Percentiles rank a stretch among this genome's conserved stretches.
These are phyloP conservation scores for Brassica rapa DNA, from an alignment of 345 rosid genomes.

Conservation along the genomic window DNA sequence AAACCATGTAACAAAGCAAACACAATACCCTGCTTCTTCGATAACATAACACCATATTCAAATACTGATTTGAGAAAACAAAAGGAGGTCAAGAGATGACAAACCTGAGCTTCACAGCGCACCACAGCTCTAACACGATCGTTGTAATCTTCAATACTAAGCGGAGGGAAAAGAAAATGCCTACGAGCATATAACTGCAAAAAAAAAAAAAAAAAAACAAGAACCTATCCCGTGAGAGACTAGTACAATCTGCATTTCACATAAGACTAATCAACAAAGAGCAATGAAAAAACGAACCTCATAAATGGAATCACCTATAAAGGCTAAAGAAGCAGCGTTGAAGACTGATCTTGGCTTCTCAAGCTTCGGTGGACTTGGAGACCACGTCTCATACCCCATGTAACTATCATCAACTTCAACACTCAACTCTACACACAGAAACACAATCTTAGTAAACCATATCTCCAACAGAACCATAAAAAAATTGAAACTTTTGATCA, in stretches of 20 bases:
- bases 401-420: constrained; percentile 31
- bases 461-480: not conserved
- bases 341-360: constrained; percentile 41
- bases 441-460: not conserved
- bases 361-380: constrained; percentile 40
- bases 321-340: constrained; percentile 44
- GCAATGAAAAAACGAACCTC: constrained; percentile 50
- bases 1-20: constrained; percentile 7
- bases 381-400: constrained; percentile 43
- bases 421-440: constrained; percentile 21
- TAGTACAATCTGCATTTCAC: not conserved
- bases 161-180: constrained; percentile 82
- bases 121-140: constrained; percentile 78
- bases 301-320: constrained; percentile 69
- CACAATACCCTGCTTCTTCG: not conserved
- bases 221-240: not conserved
- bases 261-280: not conserved
- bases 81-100: not conserved
- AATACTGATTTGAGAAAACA: not conserved
- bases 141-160: constrained; percentile 76
- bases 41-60: not conserved
- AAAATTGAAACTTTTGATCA: not conserved
- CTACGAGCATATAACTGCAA: constrained; percentile 84
- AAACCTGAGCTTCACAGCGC: constrained; percentile 88
- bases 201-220: not conserved